phyloP scores from a whole-genome alignment of 441 rosid genomes.

The Jatropha podagrica region DNA sequence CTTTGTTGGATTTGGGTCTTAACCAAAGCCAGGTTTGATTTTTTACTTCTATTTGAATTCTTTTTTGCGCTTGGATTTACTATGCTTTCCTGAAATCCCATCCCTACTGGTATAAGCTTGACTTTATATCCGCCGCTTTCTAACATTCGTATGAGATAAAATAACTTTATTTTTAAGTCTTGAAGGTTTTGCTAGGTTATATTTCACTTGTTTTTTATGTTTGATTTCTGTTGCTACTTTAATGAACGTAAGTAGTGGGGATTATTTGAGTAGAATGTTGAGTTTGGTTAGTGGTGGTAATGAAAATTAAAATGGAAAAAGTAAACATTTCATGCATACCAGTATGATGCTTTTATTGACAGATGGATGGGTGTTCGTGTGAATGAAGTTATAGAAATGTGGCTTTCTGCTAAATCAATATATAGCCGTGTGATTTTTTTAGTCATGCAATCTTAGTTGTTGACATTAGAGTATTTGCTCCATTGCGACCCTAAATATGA shows the following conservation, averaged over 20 bases:
- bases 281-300: not conserved
- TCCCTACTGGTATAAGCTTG: too few species aligned
- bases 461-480: not conserved
- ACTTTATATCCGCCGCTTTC: too few species aligned
- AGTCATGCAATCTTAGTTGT: not conserved
- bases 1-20: slow-evolving; percentile 79
- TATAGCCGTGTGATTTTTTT: not conserved
- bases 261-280: not conserved
- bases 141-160: too few species aligned
- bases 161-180: not conserved
- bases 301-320: not conserved
- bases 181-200: not conserved
- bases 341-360: not conserved
- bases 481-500: not conserved
- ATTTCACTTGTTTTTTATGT: not conserved
- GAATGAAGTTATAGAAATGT: not conserved
- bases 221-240: not conserved
- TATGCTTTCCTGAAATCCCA: not conserved
- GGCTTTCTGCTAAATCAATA: not conserved
- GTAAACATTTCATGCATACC: not conserved
- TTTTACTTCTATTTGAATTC: not conserved
- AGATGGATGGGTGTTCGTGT: not conserved
- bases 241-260: not conserved
- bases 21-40: slow-evolving; percentile 61
- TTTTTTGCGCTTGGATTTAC: not conserved